Evolutionary conservation across 257 asterid genomes (phyloP), one percentile per base, ranked within the genome.

Genomic region (Scutellaria minor): DNA sequence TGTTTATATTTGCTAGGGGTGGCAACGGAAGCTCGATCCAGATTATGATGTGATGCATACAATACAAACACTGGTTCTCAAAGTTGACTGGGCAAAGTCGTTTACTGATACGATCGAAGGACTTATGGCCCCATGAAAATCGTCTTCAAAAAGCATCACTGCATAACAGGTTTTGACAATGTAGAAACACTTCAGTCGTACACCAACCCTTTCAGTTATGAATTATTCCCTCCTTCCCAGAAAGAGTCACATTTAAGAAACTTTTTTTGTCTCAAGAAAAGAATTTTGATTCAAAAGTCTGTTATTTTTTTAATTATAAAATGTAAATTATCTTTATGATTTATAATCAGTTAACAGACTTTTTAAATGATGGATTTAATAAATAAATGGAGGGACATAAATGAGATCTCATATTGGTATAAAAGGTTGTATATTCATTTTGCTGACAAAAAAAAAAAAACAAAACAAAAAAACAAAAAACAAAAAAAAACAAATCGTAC

Each of bases 71-170:
- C 83, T 93, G 63, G 85, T 93, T 27, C 88, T 87, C 15, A 93
- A 90, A 85, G 87, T 90, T 6, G 97, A 93, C 78, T 93, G 96
- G 97, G 95, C 97, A 24, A 71, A 83, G 42, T 89, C 96, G n/a
- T 91, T 84, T 44, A 73, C 88, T 50, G 82, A 84, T 57, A 84
- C 88, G 14, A 81, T 84, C n/a, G 85, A 84, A 18, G 85, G 83
- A 47, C 80, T 83, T 6, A 90, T 92, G 96, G 96, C 98, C 56
- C 96, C 96, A 2, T 92, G 78, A 78, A 7, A 12, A 14, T 15
- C 52, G 60, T 59, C 58, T 70, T 52, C 40, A 11, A 11, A 42
- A 71, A 14, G 59, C 22, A 40, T 67, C 56, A n/a, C n/a, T 64
- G 44, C 14, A 56, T 68, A 69, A 54, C 37, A 31, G 5, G 48